Evolutionary conservation across 2,329 filamentous ascomycete genomes (phyloP), one percentile per base, ranked within the genome.

Genomic region (Aspergillus amoenus): DNA sequence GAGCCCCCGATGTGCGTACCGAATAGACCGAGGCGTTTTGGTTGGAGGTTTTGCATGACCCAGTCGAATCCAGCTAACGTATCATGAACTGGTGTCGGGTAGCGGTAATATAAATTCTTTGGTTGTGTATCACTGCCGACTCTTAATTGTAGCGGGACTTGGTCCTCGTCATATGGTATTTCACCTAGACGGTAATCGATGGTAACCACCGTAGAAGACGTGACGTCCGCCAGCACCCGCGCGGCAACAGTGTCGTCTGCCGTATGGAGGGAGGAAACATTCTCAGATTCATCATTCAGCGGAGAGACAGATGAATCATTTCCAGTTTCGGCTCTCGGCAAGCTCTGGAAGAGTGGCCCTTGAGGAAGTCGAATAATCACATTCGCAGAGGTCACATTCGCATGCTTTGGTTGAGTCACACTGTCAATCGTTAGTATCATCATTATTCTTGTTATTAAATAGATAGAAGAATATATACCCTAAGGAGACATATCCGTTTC

Each of bases 151-250:
- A 22, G 21, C 2, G 42, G 32, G 2, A 30, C 9, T 9, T 39
- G 37, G 15, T 47, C 21, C 42, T 47, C 44, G 39, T 34, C 32
- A 4, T 39, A 39, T 11, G 32, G 43, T 27, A 55, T 5, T 34
- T n/a, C 30, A 27, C 71, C 74, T 5, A 77, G 64, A 11, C 76
- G 72, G 62, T 78, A 78, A 51, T 77, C 72, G 40, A 78, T 64
- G 11, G 72, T 76, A 11, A 77, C 75, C 1, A 77, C 64, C 3
- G 69, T 73, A 2, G 72, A 69, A 22, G 63, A 64, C 0, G 73
- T 70, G 4, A 59, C 60, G 6, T 68, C 64, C n/a, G 73, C 70
- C 13, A 76, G 62, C 1, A 56, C 37, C 55, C 68, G 39, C 1
- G 52, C 12, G 12, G 45, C 30, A 5, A n/a, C 1, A 6, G 5